Evolutionary conservation across 768 basidiomycete species (phyloP).

Genomic region (Trametes sanguinea): DNA sequence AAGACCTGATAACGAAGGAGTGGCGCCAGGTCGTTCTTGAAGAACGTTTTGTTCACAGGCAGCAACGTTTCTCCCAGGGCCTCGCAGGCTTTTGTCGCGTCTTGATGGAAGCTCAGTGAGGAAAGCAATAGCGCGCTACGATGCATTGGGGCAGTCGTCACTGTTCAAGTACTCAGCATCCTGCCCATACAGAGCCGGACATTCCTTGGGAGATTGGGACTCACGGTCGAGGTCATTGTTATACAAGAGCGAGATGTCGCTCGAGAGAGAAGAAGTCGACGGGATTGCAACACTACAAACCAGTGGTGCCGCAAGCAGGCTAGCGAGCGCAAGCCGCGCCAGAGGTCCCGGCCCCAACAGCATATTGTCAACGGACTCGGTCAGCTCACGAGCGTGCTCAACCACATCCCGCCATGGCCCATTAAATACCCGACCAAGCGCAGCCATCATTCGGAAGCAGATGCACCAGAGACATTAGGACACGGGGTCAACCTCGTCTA

Average conservation of each 20-base stretch:
- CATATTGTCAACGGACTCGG: conserved; percentile 2
- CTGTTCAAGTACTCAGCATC: neutral
- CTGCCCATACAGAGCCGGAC: no score
- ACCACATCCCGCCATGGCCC: neutral
- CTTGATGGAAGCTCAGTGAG: conserved; percentile 8
- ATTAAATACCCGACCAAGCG: conserved; percentile 4
- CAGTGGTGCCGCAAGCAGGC: neutral
- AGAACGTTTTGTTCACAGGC: conserved; percentile 24
- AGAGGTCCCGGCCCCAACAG: neutral
- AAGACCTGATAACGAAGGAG: conserved; percentile 30
- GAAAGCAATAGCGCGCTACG: conserved; percentile 26
- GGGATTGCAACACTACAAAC: conserved; percentile 7
- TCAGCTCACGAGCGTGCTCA: neutral
- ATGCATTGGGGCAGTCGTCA: conserved; percentile 23
- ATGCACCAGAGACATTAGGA: neutral
- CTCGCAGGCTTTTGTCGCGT: conserved; percentile 23
- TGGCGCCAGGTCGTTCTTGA: conserved; percentile 24
- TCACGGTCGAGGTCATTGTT: conserved; percentile 31
- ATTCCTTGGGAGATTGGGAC: neutral
- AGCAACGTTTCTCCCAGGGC: conserved; percentile 29
- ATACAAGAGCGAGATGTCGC: conserved; percentile 28
- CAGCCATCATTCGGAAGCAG: neutral
- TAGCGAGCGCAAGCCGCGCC: neutral
- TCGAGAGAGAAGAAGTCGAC: conserved; percentile 16
- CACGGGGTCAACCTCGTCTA: conserved; percentile 6